A percentile compares a stretch with the other conserved stretches of the same genome.
Conservation (phyloP, 495 filamentous ascomycete genomes). For the Sporormia fimetaria region DNA sequence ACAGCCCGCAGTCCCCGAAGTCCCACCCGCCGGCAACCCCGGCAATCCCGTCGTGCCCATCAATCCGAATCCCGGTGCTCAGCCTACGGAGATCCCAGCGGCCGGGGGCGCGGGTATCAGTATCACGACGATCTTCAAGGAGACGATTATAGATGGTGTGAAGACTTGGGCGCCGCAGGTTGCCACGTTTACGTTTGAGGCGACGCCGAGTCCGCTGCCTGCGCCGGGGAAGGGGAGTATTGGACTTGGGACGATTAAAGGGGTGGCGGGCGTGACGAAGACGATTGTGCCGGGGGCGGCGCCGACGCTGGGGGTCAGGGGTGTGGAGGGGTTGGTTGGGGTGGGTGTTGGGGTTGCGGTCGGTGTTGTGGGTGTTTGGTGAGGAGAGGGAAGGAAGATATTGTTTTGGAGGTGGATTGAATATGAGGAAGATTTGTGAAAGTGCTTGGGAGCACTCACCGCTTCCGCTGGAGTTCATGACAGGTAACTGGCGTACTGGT, state of each 20-base stretch:
- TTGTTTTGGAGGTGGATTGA: no score
- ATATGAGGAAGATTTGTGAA: no score
- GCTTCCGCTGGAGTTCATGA: no score
- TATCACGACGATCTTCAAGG: constrained; percentile 10
- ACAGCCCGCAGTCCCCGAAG: no score
- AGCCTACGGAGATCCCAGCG: not conserved
- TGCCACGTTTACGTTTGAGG: constrained; percentile 18
- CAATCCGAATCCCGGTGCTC: not conserved
- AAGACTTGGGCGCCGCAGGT: constrained; percentile 24
- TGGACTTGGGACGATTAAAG: constrained; percentile 27
- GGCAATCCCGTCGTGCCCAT: not conserved
- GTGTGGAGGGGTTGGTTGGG: constrained; percentile 8
- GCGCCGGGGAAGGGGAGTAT: constrained; percentile 17
- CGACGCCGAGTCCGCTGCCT: constrained; percentile 15
- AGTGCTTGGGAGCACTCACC: no score
- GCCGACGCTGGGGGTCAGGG: constrained; percentile 2
- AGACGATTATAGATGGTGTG: constrained; percentile 18
- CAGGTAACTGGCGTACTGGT: no score
- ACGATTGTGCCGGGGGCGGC: constrained; percentile 14
- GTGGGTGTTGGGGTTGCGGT: constrained; percentile 11
- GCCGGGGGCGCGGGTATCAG: not conserved
- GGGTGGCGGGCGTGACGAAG: constrained; percentile 21
- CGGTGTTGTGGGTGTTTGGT: constrained; percentile 1
- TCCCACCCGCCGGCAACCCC: not conserved
- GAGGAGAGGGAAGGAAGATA: no score